Conservation (phyloP, 768 basidiomycete species). For the Tricholoma furcatifolium region DNA sequence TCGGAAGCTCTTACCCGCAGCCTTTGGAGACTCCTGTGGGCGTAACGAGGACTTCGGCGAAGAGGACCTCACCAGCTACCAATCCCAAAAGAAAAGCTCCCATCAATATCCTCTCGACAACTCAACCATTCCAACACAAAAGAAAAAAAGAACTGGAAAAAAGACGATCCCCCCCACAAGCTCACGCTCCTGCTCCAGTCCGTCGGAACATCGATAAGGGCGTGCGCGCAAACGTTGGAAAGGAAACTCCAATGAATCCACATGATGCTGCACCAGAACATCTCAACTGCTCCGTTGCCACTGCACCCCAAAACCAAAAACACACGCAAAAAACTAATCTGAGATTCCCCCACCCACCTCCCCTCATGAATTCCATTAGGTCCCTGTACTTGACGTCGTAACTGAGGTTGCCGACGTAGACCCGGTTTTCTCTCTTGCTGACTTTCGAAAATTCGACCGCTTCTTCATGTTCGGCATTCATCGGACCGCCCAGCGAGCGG, state of each 20-base stretch:
- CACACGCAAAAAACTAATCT: conserved; percentile 52
- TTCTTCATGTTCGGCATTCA: conserved; percentile 90
- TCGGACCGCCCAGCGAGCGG: conserved; percentile 82
- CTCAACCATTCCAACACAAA: conserved; percentile 54
- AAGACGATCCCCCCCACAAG: conserved; percentile 35
- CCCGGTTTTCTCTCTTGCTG: conserved; percentile 97
- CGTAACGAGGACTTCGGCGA: conserved; percentile 98
- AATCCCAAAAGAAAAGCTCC: conserved; percentile 87
- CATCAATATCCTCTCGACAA: conserved; percentile 88
- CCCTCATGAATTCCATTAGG: conserved; percentile 99
- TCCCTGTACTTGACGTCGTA: conserved; percentile 99
- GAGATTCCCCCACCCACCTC: conserved; percentile 95
- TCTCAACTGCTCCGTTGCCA: conserved; percentile 21
- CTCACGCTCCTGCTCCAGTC: conserved; percentile 36
- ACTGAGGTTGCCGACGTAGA: conserved; percentile 98
- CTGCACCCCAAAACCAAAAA: conserved; percentile 30
- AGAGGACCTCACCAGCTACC: conserved; percentile 99
- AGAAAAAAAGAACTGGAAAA: conserved; percentile 36
- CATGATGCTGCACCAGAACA: conserved; percentile 17
- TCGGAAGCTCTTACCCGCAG: conserved; percentile 79
- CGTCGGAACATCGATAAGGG: conserved; percentile 24
- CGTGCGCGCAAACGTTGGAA: conserved; percentile 19
- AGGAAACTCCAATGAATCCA: conserved; percentile 20
- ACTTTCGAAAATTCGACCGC: conserved; percentile 93
- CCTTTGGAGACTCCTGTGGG: conserved; percentile 97